Evolutionary conservation across 2,329 filamentous ascomycete genomes (phyloP), one percentile per base, ranked within the genome.

Genomic region (Trichoderma atrobrunneum): DNA sequence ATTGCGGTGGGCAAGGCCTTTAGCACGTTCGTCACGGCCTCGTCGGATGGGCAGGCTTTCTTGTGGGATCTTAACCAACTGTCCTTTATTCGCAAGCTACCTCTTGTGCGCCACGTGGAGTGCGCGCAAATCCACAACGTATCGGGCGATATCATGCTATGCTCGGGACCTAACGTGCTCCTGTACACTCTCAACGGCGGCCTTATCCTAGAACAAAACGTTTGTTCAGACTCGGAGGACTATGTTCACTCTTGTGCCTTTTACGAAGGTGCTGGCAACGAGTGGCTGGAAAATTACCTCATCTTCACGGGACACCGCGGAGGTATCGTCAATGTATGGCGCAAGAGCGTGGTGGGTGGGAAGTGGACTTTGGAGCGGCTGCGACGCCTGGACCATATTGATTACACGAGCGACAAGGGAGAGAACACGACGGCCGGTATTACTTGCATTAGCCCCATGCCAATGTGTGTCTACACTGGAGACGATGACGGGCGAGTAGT

Each of bases 51-150:
- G 0, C 90, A 93, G 51, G 90, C 95, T 12, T 90, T 97, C 77
- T 85, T 98, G 4, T 99, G 96, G 96, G 96, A 98, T 80, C 86
- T 99, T 5, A 99, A 98, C 80, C 90, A 93, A 18, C 88, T 94
- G 14, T 92, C 94, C 67, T 97, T 97, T 77, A 91, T 98, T 7
- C 89, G 94, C 59, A 92, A 90, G 80, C 85, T 95, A 26, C 90
- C 90, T 0, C 80, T 86, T 18, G 85, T 85, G 3, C 86, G 88
- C 5, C 82, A 85, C 0, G 84, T 89, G 2, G 89, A 97, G 81
- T 95, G 93, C 75, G 93, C 94, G 0, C 87, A 88, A 12, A 94
- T 99, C 81, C 97, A 97, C 79, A 95, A 97, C 78, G 90, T 95
- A 1, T 94, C 92, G 0, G 96, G 96, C 12, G 93, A 97, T 77